A percentile compares a stretch with the other conserved stretches of the same genome.
phyloP scores from a whole-genome alignment of 179 eudicot genomes.

The Spinacia oleracea region DNA sequence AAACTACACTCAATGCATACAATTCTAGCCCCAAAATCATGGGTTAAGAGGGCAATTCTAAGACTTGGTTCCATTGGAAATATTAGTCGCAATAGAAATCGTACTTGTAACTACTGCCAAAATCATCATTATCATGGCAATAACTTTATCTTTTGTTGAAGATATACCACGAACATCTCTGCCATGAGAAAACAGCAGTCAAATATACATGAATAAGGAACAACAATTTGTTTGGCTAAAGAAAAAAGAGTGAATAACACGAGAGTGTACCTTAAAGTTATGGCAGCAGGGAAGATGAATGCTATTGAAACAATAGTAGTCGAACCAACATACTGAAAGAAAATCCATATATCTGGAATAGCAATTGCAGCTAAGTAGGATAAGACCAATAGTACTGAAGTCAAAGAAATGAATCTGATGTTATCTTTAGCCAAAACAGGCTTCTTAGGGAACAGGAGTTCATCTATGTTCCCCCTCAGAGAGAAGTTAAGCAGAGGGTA shows the following conservation, averaged over 20 bases:
- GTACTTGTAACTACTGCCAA: slow-evolving; percentile 59
- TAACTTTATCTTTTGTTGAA: slow-evolving; percentile 48
- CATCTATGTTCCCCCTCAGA: slow-evolving; percentile 64
- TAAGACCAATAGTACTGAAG: slow-evolving; percentile 47
- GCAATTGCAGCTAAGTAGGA: slow-evolving; percentile 61
- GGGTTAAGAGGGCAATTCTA: neutral
- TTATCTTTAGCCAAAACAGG: slow-evolving; percentile 44
- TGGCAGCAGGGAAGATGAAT: slow-evolving; percentile 84
- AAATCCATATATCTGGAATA: slow-evolving; percentile 81
- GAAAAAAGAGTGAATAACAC: slow-evolving; percentile 2
- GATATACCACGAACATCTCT: slow-evolving; percentile 72
- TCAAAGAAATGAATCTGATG: slow-evolving; percentile 54
- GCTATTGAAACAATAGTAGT: slow-evolving; percentile 70
- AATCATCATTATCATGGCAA: slow-evolving; percentile 49
- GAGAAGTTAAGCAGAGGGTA: slow-evolving; percentile 80
- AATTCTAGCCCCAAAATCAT: neutral
- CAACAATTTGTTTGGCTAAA: neutral
- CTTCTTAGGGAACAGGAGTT: slow-evolving; percentile 56
- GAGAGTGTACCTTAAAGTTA: slow-evolving; percentile 59
- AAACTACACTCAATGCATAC: neutral
- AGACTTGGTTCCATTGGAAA: slow-evolving; percentile 28
- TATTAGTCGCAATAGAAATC: slow-evolving; percentile 53
- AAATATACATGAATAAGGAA: too few species aligned
- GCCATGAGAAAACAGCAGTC: slow-evolving; percentile 23
- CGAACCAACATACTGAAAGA: slow-evolving; percentile 86